Base-by-base conservation (phyloP, 2,329 filamentous ascomycete species). In the Didymella keratinophila region DNA sequence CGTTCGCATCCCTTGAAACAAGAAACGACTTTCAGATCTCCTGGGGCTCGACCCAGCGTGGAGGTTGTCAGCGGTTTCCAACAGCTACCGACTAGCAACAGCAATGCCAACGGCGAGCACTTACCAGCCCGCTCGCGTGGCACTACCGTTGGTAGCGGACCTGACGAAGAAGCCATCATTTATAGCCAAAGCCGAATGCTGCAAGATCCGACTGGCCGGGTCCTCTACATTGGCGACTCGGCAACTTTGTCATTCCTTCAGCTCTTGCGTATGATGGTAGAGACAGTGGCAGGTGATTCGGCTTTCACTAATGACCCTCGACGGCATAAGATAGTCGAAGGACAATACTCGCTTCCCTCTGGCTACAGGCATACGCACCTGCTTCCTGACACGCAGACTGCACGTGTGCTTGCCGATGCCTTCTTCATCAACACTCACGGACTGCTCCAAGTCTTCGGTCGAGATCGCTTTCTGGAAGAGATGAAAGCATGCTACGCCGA, bases 401-500 rank as follows among this genome's bases (percentile, higher is more conserved):
- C 86, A 1, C 76, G 81, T 37, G 76, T 86, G 25, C 77, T 89
- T 18, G 78, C 86, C 0, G 79, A 83, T 16, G 83, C 86, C 0
- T 90, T 86, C 68, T 89, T 90, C 65, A 80, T 79, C 48, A 87
- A 89, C 82, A 89, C 86, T 0, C 81, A 82, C 66, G 86, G 86
- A 14, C 73, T 90, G 9, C 73, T 89, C 5, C 84, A 89, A 49
- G 73, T 89, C 0, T 85, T 89, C 61, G 81, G 87, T 62, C 80
- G 79, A 28, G 74, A 77, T 18, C 66, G 69, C 0, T 87, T 89
- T 60, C 71, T 83, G 23, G 73, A 77, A 32, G 77, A 77, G 0
- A 68, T 89, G 2, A 80, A 85, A 0, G 73, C 76, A 34, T 87
- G 82, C 69, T 88, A 88, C 62, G 74, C 76, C 8, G 81, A 85